These are phyloP conservation scores for Deinandra increscens DNA, from an alignment of 129 eudicot genomes.

Conservation along the genomic window DNA sequence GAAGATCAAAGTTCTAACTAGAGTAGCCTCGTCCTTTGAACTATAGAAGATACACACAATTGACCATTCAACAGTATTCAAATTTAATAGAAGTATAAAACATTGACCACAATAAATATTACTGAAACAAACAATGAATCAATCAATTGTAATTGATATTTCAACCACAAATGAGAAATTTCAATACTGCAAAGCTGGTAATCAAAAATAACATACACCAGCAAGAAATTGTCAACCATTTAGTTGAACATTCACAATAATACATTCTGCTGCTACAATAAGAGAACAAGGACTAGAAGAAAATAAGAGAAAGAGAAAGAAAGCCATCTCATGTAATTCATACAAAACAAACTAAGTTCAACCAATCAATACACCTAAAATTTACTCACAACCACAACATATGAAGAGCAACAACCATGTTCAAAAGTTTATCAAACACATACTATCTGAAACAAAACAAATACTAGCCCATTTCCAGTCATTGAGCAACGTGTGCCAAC, in stretches of 20 bases:
- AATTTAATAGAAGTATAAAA: neutral
- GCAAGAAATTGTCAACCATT: slow-evolving; percentile 9
- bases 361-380: slow-evolving; percentile 9
- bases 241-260: slow-evolving; percentile 1
- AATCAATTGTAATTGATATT: slow-evolving; percentile 1
- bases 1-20: neutral
- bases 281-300: neutral
- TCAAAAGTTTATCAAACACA: neutral
- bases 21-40: neutral
- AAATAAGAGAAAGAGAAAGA: neutral
- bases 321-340: neutral
- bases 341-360: neutral
- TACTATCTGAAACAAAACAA: neutral
- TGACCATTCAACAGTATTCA: neutral
- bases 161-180: neutral
- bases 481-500: slow-evolving; percentile 2
- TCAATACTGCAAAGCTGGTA: neutral
- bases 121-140: neutral
- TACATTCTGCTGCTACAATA: neutral
- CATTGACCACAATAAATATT: slow-evolving; percentile 5
- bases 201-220: slow-evolving; percentile 18
- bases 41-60: neutral
- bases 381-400: slow-evolving; percentile 11
- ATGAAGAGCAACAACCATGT: neutral
- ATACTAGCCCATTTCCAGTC: neutral